Evolutionary conservation across 306 rosid species (phyloP).

Genomic region (Oxytropis ochrocephala): DNA sequence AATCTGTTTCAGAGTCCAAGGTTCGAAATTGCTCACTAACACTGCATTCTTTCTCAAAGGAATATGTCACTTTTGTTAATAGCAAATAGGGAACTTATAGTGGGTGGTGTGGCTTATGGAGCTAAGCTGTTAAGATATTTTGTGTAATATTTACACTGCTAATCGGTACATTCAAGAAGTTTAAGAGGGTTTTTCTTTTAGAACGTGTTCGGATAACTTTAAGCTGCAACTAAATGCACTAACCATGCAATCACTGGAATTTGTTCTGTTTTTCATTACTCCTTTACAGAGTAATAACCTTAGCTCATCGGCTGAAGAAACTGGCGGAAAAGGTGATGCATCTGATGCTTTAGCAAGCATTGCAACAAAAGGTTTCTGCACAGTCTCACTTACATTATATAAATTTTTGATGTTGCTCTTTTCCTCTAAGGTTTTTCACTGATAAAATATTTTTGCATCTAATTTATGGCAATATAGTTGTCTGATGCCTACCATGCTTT

Average conservation of each 20-base stretch:
- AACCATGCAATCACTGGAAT: slow-evolving; percentile 11
- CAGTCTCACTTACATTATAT: not conserved
- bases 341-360: slow-evolving; percentile 73
- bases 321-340: slow-evolving; percentile 36
- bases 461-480: slow-evolving; percentile 6
- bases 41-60: slow-evolving; percentile 11
- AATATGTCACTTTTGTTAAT: not conserved
- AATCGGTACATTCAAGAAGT: not conserved
- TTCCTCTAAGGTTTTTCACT: not conserved
- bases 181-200: not conserved
- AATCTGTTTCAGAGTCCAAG: slow-evolving; percentile 34
- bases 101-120: not conserved
- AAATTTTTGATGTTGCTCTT: not conserved
- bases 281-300: slow-evolving; percentile 36
- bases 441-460: slow-evolving; percentile 4
- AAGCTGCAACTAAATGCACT: slow-evolving; percentile 1
- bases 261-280: not conserved
- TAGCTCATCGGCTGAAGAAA: slow-evolving; percentile 25
- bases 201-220: not conserved
- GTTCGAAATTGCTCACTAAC: slow-evolving; percentile 30
- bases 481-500: slow-evolving; percentile 14
- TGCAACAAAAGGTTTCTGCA: slow-evolving; percentile 71
- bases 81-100: slow-evolving; percentile 10
- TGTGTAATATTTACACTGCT: not conserved
- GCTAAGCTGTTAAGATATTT: not conserved